phyloP scores from a whole-genome alignment of 2,329 filamentous ascomycete genomes.

The Aspergillus arachidicola region DNA sequence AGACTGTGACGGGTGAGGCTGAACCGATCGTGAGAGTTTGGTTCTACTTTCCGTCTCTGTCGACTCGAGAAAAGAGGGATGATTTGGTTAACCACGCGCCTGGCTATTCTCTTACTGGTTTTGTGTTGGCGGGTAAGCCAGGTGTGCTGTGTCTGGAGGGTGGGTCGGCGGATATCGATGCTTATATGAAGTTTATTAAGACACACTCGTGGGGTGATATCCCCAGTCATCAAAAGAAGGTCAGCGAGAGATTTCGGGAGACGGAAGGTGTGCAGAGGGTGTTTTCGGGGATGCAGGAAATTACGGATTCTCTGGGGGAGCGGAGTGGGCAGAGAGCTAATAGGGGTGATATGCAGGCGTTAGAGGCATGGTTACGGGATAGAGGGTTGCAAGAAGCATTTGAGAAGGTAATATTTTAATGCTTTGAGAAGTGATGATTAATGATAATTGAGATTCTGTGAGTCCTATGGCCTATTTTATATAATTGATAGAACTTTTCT shows the following conservation, averaged over 20 bases:
- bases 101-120: conserved; percentile 57
- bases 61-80: conserved; percentile 60
- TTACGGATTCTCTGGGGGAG: conserved; percentile 36
- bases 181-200: conserved; percentile 66
- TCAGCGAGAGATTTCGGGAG: conserved; percentile 53
- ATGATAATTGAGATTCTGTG: background rate
- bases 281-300: conserved; percentile 36
- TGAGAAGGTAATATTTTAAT: conserved; percentile 35
- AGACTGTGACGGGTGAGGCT: background rate
- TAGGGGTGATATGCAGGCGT: conserved; percentile 38
- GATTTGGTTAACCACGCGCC: conserved; percentile 60
- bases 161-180: conserved; percentile 53
- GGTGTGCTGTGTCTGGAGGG: conserved; percentile 45
- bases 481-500: background rate
- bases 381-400: conserved; percentile 34
- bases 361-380: conserved; percentile 32
- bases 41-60: conserved; percentile 67
- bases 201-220: conserved; percentile 66
- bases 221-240: conserved; percentile 63
- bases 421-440: background rate
- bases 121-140: conserved; percentile 63
- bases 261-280: conserved; percentile 44
- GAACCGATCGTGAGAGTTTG: conserved; percentile 55
- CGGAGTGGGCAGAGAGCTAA: conserved; percentile 37
- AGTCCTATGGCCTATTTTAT: background rate